phyloP scores from a whole-genome alignment of 257 asterid genomes.

The Ligustrum vulgare region DNA sequence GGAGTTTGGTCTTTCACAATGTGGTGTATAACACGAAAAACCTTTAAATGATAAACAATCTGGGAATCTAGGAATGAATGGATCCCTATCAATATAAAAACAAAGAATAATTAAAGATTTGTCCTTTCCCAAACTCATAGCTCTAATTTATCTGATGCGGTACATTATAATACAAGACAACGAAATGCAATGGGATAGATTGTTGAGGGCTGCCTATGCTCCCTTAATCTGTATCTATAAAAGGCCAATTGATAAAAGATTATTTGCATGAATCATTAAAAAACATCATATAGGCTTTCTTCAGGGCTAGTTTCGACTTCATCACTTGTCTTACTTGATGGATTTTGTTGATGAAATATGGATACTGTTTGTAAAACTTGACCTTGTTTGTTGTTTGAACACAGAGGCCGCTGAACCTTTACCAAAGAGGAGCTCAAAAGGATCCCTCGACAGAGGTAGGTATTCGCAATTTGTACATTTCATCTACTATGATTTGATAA shows the following conservation, averaged over 20 bases:
- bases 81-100: too few species aligned
- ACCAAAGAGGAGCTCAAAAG: not conserved
- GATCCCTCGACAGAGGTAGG: constrained; percentile 2
- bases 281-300: not conserved
- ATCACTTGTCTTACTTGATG: too few species aligned
- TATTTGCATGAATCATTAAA: not conserved
- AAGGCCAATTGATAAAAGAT: not conserved
- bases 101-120: too few species aligned
- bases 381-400: not conserved
- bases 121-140: too few species aligned
- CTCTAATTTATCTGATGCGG: too few species aligned
- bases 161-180: too few species aligned
- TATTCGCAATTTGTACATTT: not conserved
- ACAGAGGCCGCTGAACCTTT: constrained; percentile 3
- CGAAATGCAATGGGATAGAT: too few species aligned
- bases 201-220: too few species aligned
- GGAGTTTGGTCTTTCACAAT: too few species aligned
- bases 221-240: too few species aligned
- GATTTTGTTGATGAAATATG: not conserved
- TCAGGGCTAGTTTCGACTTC: not conserved
- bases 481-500: not conserved
- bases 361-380: not conserved
- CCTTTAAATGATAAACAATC: not conserved
- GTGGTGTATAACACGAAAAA: too few species aligned
- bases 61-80: too few species aligned